A percentile compares a stretch with the other conserved stretches of the same genome.
Evolutionary conservation across 371 early-diverging fungal species (phyloP).

Genomic region (Coemansia sp.): DNA sequence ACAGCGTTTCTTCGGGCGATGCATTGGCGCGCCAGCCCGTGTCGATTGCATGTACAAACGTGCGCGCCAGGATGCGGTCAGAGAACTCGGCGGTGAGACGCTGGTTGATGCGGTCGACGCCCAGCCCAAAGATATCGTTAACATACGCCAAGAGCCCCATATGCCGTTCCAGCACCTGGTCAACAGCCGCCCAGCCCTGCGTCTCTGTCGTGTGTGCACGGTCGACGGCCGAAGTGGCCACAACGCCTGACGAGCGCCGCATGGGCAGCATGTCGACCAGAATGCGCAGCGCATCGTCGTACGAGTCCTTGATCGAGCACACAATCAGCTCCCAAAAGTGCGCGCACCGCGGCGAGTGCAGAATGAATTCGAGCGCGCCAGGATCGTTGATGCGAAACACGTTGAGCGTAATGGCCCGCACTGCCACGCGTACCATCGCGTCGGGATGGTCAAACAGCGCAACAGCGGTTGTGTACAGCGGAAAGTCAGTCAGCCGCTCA

Average conservation of each 20-base stretch:
- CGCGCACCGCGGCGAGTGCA: constrained; percentile 22
- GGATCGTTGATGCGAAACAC: constrained; percentile 46
- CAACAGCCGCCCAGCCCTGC: constrained; percentile 13
- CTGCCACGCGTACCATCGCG: constrained; percentile 61
- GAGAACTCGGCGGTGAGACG: constrained; percentile 27
- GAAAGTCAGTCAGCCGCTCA: too few species aligned
- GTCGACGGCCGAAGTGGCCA: constrained; percentile 9
- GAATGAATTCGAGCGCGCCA: constrained; percentile 31
- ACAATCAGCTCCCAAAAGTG: constrained; percentile 43
- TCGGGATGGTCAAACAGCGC: constrained; percentile 60
- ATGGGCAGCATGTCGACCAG: constrained; percentile 32
- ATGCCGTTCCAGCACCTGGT: constrained; percentile 39
- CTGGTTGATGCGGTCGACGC: constrained; percentile 54
- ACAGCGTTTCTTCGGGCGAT: constrained; percentile 35
- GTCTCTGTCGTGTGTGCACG: constrained; percentile 9
- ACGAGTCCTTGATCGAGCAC: constrained; percentile 28
- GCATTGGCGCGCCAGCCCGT: constrained; percentile 44
- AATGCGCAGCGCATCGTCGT: constrained; percentile 45
- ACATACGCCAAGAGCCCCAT: constrained; percentile 60
- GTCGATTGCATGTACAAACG: constrained; percentile 42
- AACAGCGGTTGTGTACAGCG: constrained; percentile 58
- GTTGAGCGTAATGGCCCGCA: constrained; percentile 60
- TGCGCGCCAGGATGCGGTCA: constrained; percentile 42
- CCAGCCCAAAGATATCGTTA: constrained; percentile 57
- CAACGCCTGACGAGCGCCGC: not conserved